phyloP scores from a whole-genome alignment of 345 rosid species.

The Cardamine resedifolia region DNA sequence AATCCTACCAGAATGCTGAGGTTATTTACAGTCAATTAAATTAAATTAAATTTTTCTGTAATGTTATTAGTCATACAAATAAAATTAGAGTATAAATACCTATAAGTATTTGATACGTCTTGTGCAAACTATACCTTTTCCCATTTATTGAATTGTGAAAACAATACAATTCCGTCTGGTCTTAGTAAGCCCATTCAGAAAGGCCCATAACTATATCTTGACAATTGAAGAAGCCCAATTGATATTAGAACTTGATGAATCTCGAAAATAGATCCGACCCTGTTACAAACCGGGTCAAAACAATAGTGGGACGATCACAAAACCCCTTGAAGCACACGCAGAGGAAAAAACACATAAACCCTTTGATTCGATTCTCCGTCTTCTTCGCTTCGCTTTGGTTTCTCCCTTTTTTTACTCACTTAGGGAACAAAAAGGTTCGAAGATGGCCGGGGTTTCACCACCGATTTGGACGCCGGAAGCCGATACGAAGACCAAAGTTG shows the following conservation, averaged over 20 bases:
- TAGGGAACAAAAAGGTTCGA: not conserved
- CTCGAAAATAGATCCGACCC: not conserved
- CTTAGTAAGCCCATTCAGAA: not conserved
- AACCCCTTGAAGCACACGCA: not conserved
- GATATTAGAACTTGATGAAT: not conserved
- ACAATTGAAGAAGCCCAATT: not conserved
- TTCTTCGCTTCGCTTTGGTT: not conserved
- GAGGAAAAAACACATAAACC: not conserved
- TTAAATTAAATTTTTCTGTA: not conserved
- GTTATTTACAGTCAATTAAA: too few species aligned
- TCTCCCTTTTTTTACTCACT: not conserved
- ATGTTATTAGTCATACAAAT: not conserved
- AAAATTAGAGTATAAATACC: not conserved
- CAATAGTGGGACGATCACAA: not conserved
- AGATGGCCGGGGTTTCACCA: constrained; percentile 51
- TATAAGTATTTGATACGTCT: not conserved
- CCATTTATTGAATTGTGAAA: too few species aligned
- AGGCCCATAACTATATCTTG: not conserved
- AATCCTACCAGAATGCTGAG: too few species aligned
- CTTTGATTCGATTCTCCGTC: constrained; percentile 1
- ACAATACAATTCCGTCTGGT: not conserved
- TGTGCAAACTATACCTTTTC: too few species aligned
- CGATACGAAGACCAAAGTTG: constrained; percentile 29
- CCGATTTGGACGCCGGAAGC: constrained; percentile 20
- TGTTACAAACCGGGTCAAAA: not conserved